Base-by-base conservation (phyloP, 441 rosid species). In the Bocquillonia castaneifolia region DNA sequence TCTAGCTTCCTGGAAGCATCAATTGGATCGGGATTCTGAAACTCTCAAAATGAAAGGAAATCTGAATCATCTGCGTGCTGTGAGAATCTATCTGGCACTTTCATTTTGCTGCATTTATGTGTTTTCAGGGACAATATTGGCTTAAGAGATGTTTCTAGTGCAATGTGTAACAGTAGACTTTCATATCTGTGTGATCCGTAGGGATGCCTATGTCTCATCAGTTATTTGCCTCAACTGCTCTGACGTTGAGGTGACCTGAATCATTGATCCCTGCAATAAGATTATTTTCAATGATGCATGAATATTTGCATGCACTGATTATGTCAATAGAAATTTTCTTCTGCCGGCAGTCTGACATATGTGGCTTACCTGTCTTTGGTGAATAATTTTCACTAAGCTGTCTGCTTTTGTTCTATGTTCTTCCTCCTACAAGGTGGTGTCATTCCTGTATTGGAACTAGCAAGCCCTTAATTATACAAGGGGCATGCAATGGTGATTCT, bases 21-120 rank as follows among this genome's bases (percentile, higher is more conserved):
- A 88, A 36, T 73, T 88, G 76, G 94, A 85, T 68, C 79, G 79
- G 65, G 92, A 88, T 80, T 75, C 87, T 51, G 94, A 88, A 79
- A 88, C 94, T 55, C 92, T 88, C 53, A 88, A 88, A 76, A 81
- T 85, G 83, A 88, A 86, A 76, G 94, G 90, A 56, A 88, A 88
- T 77, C 52, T 86, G 69, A 83, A 84, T 80, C 81, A 72, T 52
- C 77, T 88, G 71, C 85, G 84, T 62, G 62, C 83, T 10, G 94
- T 88, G 76, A 82, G 91, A 76, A 18, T 64, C 68, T 69, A 66
- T 63, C 59, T 66, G 44, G 34, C 17, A 10, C 39, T 56, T 70
- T 9, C 0, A 62, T 51, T 59, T 66, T 64, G 13, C 14, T 12
- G 47, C 66, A 40, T 25, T 42, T 53, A 37, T 50, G 10, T 50